phyloP scores from a whole-genome alignment of 208 protist genomes.

The Trypanosoma congolense region DNA sequence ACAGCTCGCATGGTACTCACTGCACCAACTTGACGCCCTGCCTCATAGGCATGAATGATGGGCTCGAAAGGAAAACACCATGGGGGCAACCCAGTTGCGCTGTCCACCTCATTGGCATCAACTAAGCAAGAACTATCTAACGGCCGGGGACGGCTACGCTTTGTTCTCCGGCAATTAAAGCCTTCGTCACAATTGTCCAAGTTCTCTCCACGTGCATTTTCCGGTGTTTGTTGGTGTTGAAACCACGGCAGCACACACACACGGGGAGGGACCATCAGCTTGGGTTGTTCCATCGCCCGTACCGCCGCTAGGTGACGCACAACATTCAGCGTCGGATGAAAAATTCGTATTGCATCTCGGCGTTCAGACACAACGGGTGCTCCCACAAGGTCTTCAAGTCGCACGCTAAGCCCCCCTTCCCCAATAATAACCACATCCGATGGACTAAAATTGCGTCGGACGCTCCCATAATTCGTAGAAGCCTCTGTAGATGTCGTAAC shows the following conservation, averaged over 20 bases:
- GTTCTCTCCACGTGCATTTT: too few species aligned
- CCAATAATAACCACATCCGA: not conserved
- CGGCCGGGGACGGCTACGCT: not conserved
- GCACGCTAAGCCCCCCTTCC: slow-evolving; percentile 8
- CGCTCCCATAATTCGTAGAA: not conserved
- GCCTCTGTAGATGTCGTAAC: not conserved
- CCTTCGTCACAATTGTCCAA: too few species aligned
- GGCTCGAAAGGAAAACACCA: slow-evolving; percentile 28
- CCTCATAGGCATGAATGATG: slow-evolving; percentile 24
- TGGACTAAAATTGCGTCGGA: not conserved
- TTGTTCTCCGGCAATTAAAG: too few species aligned
- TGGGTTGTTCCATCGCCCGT: slow-evolving; percentile 15
- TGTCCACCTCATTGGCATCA: not conserved
- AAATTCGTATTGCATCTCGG: slow-evolving; percentile 47
- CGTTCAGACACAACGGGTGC: slow-evolving; percentile 30
- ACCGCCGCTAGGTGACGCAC: slow-evolving; percentile 25
- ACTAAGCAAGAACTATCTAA: not conserved
- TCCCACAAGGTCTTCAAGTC: slow-evolving; percentile 8
- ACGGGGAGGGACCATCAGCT: slow-evolving; percentile 10
- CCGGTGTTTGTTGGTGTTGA: too few species aligned
- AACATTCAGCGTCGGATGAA: slow-evolving; percentile 43
- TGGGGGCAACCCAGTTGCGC: slow-evolving; percentile 2
- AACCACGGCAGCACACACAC: slow-evolving; percentile 15
- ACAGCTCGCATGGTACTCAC: slow-evolving; percentile 28
- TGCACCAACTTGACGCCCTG: slow-evolving; percentile 11